These are phyloP conservation scores for Plasmodium ovale DNA, from an alignment of 169 alveolate species.

Conservation along the genomic window DNA sequence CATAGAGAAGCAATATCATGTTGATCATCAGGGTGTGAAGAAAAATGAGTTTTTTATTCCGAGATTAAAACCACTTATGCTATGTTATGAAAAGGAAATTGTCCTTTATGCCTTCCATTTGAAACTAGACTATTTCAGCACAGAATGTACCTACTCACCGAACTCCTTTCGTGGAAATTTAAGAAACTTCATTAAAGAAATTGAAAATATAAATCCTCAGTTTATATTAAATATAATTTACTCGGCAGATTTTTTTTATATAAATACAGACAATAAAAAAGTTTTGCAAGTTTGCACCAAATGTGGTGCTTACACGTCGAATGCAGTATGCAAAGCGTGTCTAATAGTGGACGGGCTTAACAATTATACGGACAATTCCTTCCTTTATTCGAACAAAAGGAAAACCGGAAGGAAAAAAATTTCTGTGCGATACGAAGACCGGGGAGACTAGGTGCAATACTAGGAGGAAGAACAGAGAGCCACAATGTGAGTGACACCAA, in stretches of 20 bases:
- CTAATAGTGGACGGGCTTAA: constrained; percentile 52
- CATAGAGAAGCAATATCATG: neutral
- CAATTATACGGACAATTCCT: constrained; percentile 64
- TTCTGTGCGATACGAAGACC: constrained; percentile 42
- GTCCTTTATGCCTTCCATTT: constrained; percentile 97
- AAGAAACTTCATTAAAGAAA: constrained; percentile 93
- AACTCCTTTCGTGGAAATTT: constrained; percentile 98
- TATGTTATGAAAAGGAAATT: constrained; percentile 96
- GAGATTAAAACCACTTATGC: constrained; percentile 96
- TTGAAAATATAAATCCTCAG: constrained; percentile 88
- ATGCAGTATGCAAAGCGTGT: constrained; percentile 63
- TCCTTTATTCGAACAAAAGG: constrained; percentile 50
- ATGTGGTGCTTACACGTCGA: constrained; percentile 75
- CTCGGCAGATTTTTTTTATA: constrained; percentile 79
- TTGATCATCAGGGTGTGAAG: neutral
- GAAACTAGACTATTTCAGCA: constrained; percentile 95
- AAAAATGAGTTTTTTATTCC: constrained; percentile 81
- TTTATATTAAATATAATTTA: constrained; percentile 79
- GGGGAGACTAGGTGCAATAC: too few relatives aligned
- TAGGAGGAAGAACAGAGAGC: too few relatives aligned
- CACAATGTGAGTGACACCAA: too few relatives aligned
- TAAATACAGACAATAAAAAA: constrained; percentile 53
- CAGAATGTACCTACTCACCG: constrained; percentile 98
- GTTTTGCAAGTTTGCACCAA: constrained; percentile 12
- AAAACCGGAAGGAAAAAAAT: constrained; percentile 31